Evolutionary conservation across 768 basidiomycete species (phyloP).

Genomic region (Boletus vermiculosoides): DNA sequence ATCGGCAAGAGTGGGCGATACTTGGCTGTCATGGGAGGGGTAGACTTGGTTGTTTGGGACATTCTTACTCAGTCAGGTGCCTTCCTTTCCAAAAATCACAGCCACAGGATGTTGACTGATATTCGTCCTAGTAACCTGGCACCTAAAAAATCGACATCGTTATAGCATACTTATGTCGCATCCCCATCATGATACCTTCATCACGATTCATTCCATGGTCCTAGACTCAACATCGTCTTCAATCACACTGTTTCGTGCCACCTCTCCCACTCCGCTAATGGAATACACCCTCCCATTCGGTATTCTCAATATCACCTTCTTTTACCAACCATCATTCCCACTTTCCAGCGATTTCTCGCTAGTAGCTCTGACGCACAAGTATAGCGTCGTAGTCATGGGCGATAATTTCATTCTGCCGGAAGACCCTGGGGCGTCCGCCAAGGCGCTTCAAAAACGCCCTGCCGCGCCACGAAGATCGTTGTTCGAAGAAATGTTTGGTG

Average conservation of each 20-base stretch:
- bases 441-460: conserved; percentile 33
- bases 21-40: conserved; percentile 51
- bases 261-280: conserved; percentile 45
- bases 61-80: conserved; percentile 59
- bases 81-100: conserved; percentile 4
- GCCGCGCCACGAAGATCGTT: conserved; percentile 52
- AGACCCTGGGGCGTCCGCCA: conserved; percentile 44
- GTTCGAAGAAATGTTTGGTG: conserved; percentile 90
- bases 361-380: conserved; percentile 66
- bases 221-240: conserved; percentile 36
- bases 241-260: conserved; percentile 48
- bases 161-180: conserved; percentile 55
- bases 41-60: conserved; percentile 70
- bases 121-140: conserved; percentile 57
- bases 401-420: conserved; percentile 46
- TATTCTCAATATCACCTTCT: conserved; percentile 50
- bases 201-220: conserved; percentile 46
- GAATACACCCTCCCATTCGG: conserved; percentile 56
- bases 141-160: conserved; percentile 35
- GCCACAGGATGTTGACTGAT: not conserved
- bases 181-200: conserved; percentile 55
- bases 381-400: conserved; percentile 68
- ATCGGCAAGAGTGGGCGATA: conserved; percentile 71
- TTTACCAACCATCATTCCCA: conserved; percentile 35
- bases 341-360: conserved; percentile 47